Conservation (phyloP, 129 eudicot genomes). For the Scalesia atractyloides region DNA sequence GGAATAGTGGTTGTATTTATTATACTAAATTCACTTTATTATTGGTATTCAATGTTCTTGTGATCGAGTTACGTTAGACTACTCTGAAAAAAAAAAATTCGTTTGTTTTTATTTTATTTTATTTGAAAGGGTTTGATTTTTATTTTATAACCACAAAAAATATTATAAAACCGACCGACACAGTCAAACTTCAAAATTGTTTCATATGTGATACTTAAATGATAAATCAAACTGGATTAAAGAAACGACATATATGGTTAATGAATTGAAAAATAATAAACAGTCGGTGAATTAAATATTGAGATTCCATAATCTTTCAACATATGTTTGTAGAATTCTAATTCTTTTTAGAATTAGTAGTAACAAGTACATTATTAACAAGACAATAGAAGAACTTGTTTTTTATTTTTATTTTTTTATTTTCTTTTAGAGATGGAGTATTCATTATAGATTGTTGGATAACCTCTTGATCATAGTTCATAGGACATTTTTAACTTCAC, state of each 20-base stretch:
- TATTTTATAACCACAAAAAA: neutral
- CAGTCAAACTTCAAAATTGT: slow-evolving; percentile 5
- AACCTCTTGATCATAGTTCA: too few species aligned
- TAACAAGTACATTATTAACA: too few species aligned
- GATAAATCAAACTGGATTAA: neutral
- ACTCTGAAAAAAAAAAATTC: neutral
- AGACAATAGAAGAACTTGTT: too few species aligned
- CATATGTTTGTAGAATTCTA: neutral
- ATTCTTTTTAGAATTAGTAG: too few species aligned
- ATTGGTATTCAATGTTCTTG: slow-evolving; percentile 32
- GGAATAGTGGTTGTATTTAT: slow-evolving; percentile 27
- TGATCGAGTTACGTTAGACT: neutral
- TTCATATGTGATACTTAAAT: neutral
- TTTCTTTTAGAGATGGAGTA: too few species aligned
- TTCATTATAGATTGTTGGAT: too few species aligned
- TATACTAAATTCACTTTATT: slow-evolving; percentile 25
- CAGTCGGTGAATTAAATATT: too few species aligned
- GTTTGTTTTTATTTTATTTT: neutral
- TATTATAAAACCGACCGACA: neutral
- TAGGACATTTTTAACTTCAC: too few species aligned
- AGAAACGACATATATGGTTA: neutral
- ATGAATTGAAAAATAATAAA: too few species aligned
- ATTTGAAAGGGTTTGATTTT: neutral
- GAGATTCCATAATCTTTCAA: too few species aligned
- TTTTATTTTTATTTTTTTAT: too few species aligned